Evolutionary conservation across 352 stramenopile genomes (phyloP), one percentile per base, ranked within the genome.

Genomic region (Chrysophaeum taylorii): DNA sequence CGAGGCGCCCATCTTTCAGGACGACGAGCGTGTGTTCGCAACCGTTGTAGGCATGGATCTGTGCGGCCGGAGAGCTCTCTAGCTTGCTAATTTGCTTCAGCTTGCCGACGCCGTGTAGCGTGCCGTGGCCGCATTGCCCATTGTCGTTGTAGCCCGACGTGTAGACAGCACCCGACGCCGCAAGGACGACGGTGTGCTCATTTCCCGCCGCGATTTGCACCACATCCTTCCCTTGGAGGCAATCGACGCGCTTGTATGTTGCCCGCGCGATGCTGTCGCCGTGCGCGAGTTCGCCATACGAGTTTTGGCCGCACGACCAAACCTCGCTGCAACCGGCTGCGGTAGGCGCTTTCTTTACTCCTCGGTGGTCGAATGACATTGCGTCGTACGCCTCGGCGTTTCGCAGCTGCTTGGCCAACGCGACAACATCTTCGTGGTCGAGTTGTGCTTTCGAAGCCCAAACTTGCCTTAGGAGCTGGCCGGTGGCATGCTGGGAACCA

Each of bases 91-190:
- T 73, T 21, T 87, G 78, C 0, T 83, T 92, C 36, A 94, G 79
- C 33, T 83, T 71, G 37, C 76, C 79, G 5, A 96, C 81, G 21
- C 89, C 79, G 16, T 87, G 84, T 1, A 86, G 94, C 15, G 82
- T 83, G 7, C 88, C 89, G 38, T 90, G 86, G 12, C 89, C 90
- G 70, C 90, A 96, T 70, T 96, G 90, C 0, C 90, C 90, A 67
- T 96, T 96, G 72, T 96, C 90, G 66, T 96, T 96, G 79, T 96
- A 95, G 1, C 90, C 90, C 35, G 87, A 92, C 2, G 86, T 92
- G 25, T 88, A 88, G 2, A 94, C 84, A 35, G 77, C 81, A 12
- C 89, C 89, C 66, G 90, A 82, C 0, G 64, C 60, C 35, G 84
- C 86, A 18, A 96, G 72, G 0, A 86, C 84, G 18, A 95, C 81